These are phyloP conservation scores for Pythium folliculosum DNA, from an alignment of 352 stramenopile genomes.

Conservation along the genomic window DNA sequence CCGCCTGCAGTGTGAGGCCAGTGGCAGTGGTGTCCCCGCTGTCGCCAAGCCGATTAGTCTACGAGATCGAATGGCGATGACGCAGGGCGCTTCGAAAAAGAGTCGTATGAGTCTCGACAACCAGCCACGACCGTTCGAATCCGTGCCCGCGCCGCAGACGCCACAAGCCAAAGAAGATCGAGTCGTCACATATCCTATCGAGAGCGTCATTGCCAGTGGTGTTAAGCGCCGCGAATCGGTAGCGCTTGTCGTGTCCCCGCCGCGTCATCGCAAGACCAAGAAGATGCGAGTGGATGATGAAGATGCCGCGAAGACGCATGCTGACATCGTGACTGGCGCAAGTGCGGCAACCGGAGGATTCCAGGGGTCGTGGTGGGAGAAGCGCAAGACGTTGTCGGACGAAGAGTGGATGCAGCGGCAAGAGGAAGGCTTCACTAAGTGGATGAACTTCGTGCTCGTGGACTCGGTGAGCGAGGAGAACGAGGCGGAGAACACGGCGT, in stretches of 20 bases:
- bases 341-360: slow-evolving; percentile 23
- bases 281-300: slow-evolving; percentile 13
- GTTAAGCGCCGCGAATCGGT: slow-evolving; percentile 22
- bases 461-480: slow-evolving; percentile 46
- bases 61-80: slow-evolving; percentile 14
- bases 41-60: slow-evolving; percentile 5
- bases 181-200: slow-evolving; percentile 3
- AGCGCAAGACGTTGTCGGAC: slow-evolving; percentile 67
- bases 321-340: slow-evolving; percentile 4
- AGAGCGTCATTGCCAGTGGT: slow-evolving; percentile 3
- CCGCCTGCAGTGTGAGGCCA: slow-evolving; percentile 53
- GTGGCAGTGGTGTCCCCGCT: slow-evolving; percentile 16
- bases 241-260: slow-evolving; percentile 22
- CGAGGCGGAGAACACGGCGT: slow-evolving; percentile 21
- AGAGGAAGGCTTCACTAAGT: slow-evolving; percentile 80
- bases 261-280: slow-evolving; percentile 25
- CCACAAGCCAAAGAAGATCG: background rate
- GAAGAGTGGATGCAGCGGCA: slow-evolving; percentile 84
- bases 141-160: background rate
- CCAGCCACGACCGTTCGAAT: background rate
- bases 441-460: slow-evolving; percentile 87
- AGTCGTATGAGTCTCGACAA: slow-evolving; percentile 2
- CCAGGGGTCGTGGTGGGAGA: slow-evolving; percentile 70
- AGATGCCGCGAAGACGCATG: background rate
- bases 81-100: background rate